Base-by-base conservation (phyloP, 1,139 yeast species). In the Yamadazyma triangularis region DNA sequence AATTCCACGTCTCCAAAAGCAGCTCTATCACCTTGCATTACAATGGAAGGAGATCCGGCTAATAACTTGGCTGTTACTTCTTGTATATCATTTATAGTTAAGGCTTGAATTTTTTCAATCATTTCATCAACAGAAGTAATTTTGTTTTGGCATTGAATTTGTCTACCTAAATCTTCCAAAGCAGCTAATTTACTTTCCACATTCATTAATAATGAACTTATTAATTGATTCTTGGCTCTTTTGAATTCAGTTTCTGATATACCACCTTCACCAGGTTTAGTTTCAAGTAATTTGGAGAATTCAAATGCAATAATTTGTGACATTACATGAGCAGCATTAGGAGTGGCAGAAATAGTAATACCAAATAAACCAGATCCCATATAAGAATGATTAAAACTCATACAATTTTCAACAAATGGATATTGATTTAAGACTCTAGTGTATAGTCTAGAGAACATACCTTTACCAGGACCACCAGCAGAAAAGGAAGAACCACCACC, bases 401-500 rank as follows among this genome's bases (percentile, higher is more conserved):
- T 69, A 54, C 96, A 88, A 48, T 84, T 83, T 51, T 91, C 98
- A 35, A 91, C 80, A 56, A 84, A 89, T 26, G 94, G 95, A 53
- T 84, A 86, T 53, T 84, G 91, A 60, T 91, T 91, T 51, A 91
- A 69, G 2, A 91, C 96, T 45, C 89, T 77, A 0, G 96, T 87
- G 62, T 88, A 91, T 19, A 93, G 74, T 38, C 98, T 72, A 2
- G 96, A 86, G 56, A 88, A 93, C 97, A 91, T 89, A 4, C 99
- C 99, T 59, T 91, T 91, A 33, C 99, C 99, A n/a, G 99, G 99
- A 0, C 99, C 99, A 42, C 99, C 99, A 8, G 99, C 97, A 15
- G 94, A 82, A 52, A 91, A 91, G 2, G 97, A 88, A 6, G 96
- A 94, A 31, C 98, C 98, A 23, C 97, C 97, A 25, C 98, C 98